Base-by-base conservation (phyloP, 2,329 filamentous ascomycete species). In the Beauveria varroae region DNA sequence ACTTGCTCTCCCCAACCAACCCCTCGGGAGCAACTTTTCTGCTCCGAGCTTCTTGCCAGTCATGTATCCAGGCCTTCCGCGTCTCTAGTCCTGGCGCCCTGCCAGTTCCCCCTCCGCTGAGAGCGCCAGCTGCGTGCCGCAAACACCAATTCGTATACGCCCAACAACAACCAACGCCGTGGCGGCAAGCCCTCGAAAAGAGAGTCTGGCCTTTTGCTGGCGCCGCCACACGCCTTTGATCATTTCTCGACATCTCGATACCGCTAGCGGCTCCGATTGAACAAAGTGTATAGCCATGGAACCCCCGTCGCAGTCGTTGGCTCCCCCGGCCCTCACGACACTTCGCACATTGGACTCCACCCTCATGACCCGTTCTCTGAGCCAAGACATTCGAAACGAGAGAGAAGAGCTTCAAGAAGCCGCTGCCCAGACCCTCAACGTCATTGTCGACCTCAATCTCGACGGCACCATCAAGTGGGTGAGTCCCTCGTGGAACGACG, bases 401-500 rank as follows among this genome's bases (percentile, higher is more conserved):
- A 86, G 93, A 64, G 90, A 96, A 72, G 93, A 98, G 72, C 83
- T 99, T 67, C 92, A 93, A 71, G 91, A 96, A 78, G 95, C 93
- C 46, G 95, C 93, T 56, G 93, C 98, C 76, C 91, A 97, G 78
- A 97, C 93, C 24, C 82, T 96, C 72, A 99, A 98, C 75, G 90
- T 96, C 65, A 96, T 99, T 72, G 83, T 99, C 71, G 93, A 99
- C 76, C 81, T 99, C 66, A 91, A 92, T 70, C 83, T 98, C 61
- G 90, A 97, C 71, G 91, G 91, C 66, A 89, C 86, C 64, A 89
- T 99, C 69, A 89, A 92, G 75, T 99, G 95, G 91, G 93, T 96
- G 68, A 98, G 93, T 73, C 91, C 93, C 14, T 97, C 93, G 18
- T 99, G 95, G 95, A 85, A 86, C 63, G 92, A 98, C 69, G 89